Conservation (phyloP, 345 rosid genomes). For the Erysimum cheiranthoides region DNA sequence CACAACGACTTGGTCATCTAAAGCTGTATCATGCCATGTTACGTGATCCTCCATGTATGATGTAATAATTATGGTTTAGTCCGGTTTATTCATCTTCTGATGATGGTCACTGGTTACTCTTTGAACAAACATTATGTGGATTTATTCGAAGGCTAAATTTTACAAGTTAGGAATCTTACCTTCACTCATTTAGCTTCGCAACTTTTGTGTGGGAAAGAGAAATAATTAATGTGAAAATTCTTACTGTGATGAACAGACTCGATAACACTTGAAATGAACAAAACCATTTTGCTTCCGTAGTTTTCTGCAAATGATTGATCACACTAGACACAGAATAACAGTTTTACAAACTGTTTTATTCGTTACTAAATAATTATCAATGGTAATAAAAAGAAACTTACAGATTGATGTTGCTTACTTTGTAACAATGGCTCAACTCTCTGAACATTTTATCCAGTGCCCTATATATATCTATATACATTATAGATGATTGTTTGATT, state of each 20-base stretch:
- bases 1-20: slow-evolving; percentile 38
- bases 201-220: too few species aligned
- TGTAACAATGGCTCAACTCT: slow-evolving; percentile 33
- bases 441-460: slow-evolving; percentile 21
- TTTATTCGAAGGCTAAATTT: not conserved
- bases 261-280: not conserved
- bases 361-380: slow-evolving; percentile 33
- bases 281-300: not conserved
- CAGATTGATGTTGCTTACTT: slow-evolving; percentile 33
- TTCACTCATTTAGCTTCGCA: slow-evolving; percentile 5
- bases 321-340: slow-evolving; percentile 13
- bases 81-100: slow-evolving; percentile 21
- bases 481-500: slow-evolving; percentile 30
- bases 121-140: slow-evolving; percentile 8
- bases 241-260: not conserved
- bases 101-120: slow-evolving; percentile 22
- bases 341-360: slow-evolving; percentile 19
- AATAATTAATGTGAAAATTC: not conserved
- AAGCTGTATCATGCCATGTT: slow-evolving; percentile 32
- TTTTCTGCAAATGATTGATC: slow-evolving; percentile 15
- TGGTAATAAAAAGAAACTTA: slow-evolving; percentile 17
- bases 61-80: slow-evolving; percentile 20
- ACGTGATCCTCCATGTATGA: slow-evolving; percentile 19
- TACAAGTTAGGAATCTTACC: not conserved
- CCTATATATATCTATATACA: slow-evolving; percentile 45